Percentiles rank a stretch among this genome's conserved stretches.
Evolutionary conservation across 495 filamentous ascomycete species (phyloP).

Genomic region (Trichocladium antarcticum): DNA sequence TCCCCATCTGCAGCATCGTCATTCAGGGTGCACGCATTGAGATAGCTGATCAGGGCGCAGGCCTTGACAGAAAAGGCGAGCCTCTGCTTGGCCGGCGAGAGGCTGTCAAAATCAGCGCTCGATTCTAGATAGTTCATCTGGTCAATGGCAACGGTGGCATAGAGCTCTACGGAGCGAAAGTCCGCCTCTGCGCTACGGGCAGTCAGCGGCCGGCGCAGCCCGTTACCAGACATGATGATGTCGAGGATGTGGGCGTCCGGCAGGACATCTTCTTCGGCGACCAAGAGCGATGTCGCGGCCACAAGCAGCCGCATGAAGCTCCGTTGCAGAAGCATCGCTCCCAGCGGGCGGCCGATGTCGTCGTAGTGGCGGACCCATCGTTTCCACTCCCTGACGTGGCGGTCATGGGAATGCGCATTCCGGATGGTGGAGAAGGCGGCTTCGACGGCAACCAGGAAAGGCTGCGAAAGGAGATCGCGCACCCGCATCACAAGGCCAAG

Average conservation of each 20-base stretch:
- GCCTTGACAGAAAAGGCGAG: constrained; percentile 80
- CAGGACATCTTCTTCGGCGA: constrained; percentile 48
- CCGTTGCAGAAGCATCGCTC: constrained; percentile 83
- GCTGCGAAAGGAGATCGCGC: constrained; percentile 63
- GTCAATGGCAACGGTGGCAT: constrained; percentile 64
- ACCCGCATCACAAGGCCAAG: constrained; percentile 57
- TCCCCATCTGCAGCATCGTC: constrained; percentile 72
- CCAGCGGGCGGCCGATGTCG: constrained; percentile 62
- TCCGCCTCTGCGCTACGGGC: constrained; percentile 35
- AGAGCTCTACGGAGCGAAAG: constrained; percentile 51
- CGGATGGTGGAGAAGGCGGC: constrained; percentile 79
- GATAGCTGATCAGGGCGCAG: constrained; percentile 65
- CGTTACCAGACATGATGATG: constrained; percentile 50
- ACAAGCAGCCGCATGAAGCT: constrained; percentile 77
- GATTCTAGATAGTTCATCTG: constrained; percentile 81
- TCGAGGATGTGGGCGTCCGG: constrained; percentile 59
- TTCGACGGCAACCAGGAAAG: constrained; percentile 74
- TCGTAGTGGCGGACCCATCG: constrained; percentile 73
- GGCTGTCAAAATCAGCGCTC: constrained; percentile 73
- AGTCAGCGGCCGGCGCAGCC: constrained; percentile 28
- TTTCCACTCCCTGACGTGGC: constrained; percentile 61
- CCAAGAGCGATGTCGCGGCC: constrained; percentile 60
- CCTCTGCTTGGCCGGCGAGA: constrained; percentile 78
- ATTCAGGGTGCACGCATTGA: constrained; percentile 71
- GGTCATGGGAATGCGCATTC: constrained; percentile 42